Evolutionary conservation across 148 eudicot genomes (phyloP).

Genomic region (Rhododendron molle): DNA sequence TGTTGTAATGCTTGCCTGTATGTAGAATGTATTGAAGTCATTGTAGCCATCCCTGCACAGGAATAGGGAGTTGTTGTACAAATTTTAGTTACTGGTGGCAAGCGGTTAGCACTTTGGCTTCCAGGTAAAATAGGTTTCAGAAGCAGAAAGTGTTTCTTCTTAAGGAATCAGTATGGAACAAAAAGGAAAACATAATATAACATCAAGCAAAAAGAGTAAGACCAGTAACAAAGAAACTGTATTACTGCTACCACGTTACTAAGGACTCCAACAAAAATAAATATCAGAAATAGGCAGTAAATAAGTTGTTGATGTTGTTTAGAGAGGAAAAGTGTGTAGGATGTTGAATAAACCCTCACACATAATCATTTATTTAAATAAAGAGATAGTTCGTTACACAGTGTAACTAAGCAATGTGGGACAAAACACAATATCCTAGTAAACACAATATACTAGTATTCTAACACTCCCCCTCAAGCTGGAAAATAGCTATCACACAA

Average conservation of each 20-base stretch:
- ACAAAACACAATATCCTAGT: too few relatives aligned
- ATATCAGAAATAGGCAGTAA: background rate
- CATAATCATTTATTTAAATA: too few relatives aligned
- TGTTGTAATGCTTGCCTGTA: slow-evolving; percentile 71
- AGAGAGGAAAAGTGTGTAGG: too few relatives aligned
- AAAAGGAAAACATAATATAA: background rate
- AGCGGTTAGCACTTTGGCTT: background rate
- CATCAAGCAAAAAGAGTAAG: background rate
- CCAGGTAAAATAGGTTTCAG: background rate
- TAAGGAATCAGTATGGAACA: background rate
- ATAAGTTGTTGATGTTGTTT: too few relatives aligned
- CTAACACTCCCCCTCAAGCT: too few relatives aligned
- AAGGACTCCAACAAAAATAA: background rate
- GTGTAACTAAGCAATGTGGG: too few relatives aligned
- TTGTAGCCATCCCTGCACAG: slow-evolving; percentile 94
- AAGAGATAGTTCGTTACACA: too few relatives aligned
- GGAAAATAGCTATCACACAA: too few relatives aligned
- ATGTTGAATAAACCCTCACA: too few relatives aligned
- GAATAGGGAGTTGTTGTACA: slow-evolving; percentile 10
- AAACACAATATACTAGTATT: too few relatives aligned
- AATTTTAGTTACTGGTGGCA: background rate
- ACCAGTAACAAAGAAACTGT: background rate
- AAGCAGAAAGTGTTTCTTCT: background rate
- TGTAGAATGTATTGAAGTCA: slow-evolving; percentile 97
- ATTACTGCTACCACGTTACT: background rate